Evolutionary conservation across 192 early-diverging fungal species (phyloP), one percentile per base, ranked within the genome.

Genomic region (Coemansia sp.): DNA sequence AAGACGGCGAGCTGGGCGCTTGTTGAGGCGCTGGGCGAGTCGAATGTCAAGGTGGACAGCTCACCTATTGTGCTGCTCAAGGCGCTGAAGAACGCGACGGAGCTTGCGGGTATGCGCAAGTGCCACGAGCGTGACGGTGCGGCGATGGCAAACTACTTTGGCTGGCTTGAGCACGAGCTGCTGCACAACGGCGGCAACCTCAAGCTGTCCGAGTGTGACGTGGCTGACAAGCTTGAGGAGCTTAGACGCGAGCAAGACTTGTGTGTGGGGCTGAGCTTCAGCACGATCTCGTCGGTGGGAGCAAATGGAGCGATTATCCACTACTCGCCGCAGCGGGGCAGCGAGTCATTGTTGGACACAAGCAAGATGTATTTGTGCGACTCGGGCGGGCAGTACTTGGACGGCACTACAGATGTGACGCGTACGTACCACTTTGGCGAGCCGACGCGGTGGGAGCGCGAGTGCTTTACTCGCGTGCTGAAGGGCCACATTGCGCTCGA

Each of bases 301-400:
- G 74, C 97, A n/a, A 99, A 96, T 66, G 97, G 94, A 5, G 90
- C 94, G 37, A 94, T 99, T 73, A 97, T 99, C 69, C 97, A 99
- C 75, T 99, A 99, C 85, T 89, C 88, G 75, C 95, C 97, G 27
- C 86, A 92, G 65, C 87, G 85, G 67, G 92, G 86, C 22, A 84
- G 83, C 10, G 93, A 93, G 59, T 88, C 88, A 14, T 71, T 84
- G 19, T 89, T 99, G 65, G 84, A 89, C 59, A 68, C 84, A 11
- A 83, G 85, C 58, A 72, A 89, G 60, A 87, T 97, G 70, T 99
- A 97, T 64, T 86, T 99, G 19, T 93, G 92, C 71, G 97, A 99
- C 79, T 94, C 93, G 65, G 97, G 97, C 52, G 97, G 88, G 62
- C 97, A 99, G 81, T 99, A 93, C 85, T 84, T 70, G 63, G 94